phyloP scores from a whole-genome alignment of 352 stramenopile species.

The Aphanomyces stellatus region DNA sequence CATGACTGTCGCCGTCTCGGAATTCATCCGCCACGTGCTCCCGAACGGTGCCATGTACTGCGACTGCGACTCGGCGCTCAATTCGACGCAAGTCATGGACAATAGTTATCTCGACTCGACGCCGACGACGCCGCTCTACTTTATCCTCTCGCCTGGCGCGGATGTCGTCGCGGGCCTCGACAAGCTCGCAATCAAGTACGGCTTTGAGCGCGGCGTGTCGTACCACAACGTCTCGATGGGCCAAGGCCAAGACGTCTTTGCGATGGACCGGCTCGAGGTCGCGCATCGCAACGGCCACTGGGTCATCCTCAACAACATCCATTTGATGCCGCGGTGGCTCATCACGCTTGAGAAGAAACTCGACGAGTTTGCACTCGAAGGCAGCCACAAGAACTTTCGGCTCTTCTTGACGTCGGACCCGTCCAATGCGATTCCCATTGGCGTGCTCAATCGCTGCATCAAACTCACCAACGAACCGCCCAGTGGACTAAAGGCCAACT shows the following conservation, averaged over 20 bases:
- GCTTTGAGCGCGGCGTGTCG: slow-evolving; percentile 91
- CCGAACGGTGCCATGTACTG: slow-evolving; percentile 92
- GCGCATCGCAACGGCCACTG: slow-evolving; percentile 94
- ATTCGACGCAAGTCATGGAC: slow-evolving; percentile 93
- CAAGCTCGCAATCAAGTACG: slow-evolving; percentile 91
- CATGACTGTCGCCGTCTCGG: slow-evolving; percentile 91
- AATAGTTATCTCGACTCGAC: slow-evolving; percentile 92
- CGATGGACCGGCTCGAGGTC: slow-evolving; percentile 92
- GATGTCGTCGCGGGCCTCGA: slow-evolving; percentile 95
- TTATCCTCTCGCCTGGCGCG: slow-evolving; percentile 93
- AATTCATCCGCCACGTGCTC: slow-evolving; percentile 91
- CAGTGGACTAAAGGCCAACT: slow-evolving; percentile 91
- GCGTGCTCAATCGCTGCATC: slow-evolving; percentile 93
- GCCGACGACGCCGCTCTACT: slow-evolving; percentile 93
- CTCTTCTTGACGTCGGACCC: slow-evolving; percentile 93
- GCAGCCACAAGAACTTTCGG: slow-evolving; percentile 91
- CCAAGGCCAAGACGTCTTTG: slow-evolving; percentile 93
- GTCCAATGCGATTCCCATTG: slow-evolving; percentile 91
- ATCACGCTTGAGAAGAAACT: slow-evolving; percentile 96
- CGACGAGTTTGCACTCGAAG: slow-evolving; percentile 91
- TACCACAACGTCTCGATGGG: slow-evolving; percentile 98
- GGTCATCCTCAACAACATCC: slow-evolving; percentile 98
- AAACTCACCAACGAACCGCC: slow-evolving; percentile 96
- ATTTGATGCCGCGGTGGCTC: slow-evolving; percentile 95
- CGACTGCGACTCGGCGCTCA: slow-evolving; percentile 95